Evolutionary conservation across 139 green algal species (phyloP).

Genomic region (Chlamydomonas applanata): DNA sequence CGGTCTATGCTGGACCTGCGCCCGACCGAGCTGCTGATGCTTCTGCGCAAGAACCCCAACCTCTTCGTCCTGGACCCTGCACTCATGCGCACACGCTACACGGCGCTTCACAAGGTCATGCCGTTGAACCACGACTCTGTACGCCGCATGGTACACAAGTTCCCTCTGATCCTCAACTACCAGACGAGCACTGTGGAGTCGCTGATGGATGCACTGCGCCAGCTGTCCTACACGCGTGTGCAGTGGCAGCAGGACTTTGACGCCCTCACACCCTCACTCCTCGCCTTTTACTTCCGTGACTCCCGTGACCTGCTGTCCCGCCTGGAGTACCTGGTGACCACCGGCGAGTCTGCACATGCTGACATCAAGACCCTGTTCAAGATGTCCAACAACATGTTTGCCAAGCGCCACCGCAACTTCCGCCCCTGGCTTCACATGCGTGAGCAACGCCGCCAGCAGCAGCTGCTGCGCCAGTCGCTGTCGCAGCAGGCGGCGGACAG

Average conservation of each 20-base stretch:
- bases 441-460: not conserved
- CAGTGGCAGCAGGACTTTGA: constrained; percentile 41
- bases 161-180: constrained; percentile 14
- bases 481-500: no score
- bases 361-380: constrained; percentile 51
- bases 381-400: constrained; percentile 42
- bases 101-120: constrained; percentile 30
- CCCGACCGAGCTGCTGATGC: constrained; percentile 23
- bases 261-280: constrained; percentile 31
- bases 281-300: constrained; percentile 51
- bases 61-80: constrained; percentile 35
- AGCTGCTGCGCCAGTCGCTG: not conserved
- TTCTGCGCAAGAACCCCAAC: constrained; percentile 51
- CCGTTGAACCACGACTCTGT: constrained; percentile 15
- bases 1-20: constrained; percentile 32
- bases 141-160: constrained; percentile 14
- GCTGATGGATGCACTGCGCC: constrained; percentile 27
- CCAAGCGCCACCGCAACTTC: constrained; percentile 20
- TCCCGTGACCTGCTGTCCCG: constrained; percentile 34
- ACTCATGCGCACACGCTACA: constrained; percentile 21
- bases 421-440: constrained; percentile 12
- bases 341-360: constrained; percentile 3
- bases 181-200: not conserved
- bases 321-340: constrained; percentile 51
- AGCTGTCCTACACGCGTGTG: constrained; percentile 38